phyloP scores from a whole-genome alignment of 805 yeast species.

The Wickerhamiella parazyma region DNA sequence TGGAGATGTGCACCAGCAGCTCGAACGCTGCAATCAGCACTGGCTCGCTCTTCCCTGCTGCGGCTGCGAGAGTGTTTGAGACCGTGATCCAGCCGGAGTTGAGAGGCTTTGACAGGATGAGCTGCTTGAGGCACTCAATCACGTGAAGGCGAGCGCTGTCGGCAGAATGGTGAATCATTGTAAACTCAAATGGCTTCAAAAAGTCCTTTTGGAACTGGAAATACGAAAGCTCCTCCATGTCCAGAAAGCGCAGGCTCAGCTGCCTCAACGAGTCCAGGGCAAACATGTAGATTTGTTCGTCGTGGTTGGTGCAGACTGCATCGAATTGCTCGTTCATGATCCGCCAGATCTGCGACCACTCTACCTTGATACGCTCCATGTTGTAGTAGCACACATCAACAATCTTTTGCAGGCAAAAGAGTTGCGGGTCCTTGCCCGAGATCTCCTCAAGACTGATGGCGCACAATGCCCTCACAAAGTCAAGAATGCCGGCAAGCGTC shows the following conservation, averaged over 20 bases:
- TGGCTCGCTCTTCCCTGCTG: conserved; percentile 35
- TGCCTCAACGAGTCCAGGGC: conserved; percentile 93
- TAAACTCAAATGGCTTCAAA: conserved; percentile 75
- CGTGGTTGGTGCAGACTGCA: conserved; percentile 66
- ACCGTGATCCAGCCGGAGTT: conserved; percentile 92
- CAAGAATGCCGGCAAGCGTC: conserved; percentile 71
- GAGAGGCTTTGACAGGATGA: conserved; percentile 61
- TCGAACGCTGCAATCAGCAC: conserved; percentile 53
- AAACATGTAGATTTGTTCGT: conserved; percentile 65
- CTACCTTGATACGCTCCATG: conserved; percentile 89
- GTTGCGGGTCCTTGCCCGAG: conserved; percentile 79
- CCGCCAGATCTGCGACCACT: conserved; percentile 94
- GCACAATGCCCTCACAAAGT: conserved; percentile 75
- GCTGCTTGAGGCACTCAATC: conserved; percentile 74
- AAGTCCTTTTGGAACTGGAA: conserved; percentile 93
- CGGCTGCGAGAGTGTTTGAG: conserved; percentile 59
- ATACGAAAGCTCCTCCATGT: conserved; percentile 85
- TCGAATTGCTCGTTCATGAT: conserved; percentile 85
- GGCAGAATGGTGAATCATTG: conserved; percentile 53
- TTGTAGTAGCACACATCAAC: conserved; percentile 96
- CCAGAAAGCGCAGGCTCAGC: conserved; percentile 79
- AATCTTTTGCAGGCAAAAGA: conserved; percentile 85
- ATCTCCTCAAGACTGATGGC: conserved; percentile 85
- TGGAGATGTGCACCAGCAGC: conserved; percentile 47
- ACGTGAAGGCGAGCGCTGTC: conserved; percentile 75